Evolutionary conservation across 805 yeast species (phyloP), one percentile per base, ranked within the genome.

Genomic region (Helenozyma rhizophorensis): DNA sequence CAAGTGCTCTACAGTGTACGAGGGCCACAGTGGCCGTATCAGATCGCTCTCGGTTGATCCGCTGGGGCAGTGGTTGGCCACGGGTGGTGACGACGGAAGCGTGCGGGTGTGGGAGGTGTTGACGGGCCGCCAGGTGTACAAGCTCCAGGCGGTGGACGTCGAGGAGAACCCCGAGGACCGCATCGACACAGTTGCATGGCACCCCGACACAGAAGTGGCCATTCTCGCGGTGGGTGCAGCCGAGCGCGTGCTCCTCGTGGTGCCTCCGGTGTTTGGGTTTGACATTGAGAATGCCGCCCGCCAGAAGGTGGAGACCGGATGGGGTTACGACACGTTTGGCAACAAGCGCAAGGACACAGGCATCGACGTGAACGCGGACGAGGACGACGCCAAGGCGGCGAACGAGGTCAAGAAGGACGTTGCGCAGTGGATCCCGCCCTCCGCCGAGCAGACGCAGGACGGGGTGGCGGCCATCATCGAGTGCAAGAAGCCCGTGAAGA

Each of bases 21-120:
- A 71, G 40, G 98, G 98, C 19, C 98, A 90, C 56, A 63, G 65
- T 26, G 95, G 82, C 27, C 80, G 80, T 50, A 80, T 93, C 30
- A 80, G 98, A 58, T 71, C 90, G 2, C 53, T 93, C 18, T 76
- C 89, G 7, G 74, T 90, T 29, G 95, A 90, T 55, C 95, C 96
- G 31, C 70, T 79, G 21, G 98, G 98, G 4, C 70, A 83, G 48
- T 93, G 96, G 93, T 68, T 93, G 36, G 98, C 98, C 14, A 93
- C 98, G 3, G 98, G 97, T 37, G 84, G 95, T 12, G 97, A 93
- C 56, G 98, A 93, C 56, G 97, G 97, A 34, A 75, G 89, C 12
- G 89, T 93, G 6, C 75, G 96, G 48, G 73, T 93, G n/a, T 93
- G 98, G 97, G 98, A 93, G 65, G 80, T 88, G 13, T 65, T 88